Conservation (phyloP, 306 rosid species). For the Begonia loranthoides region DNA sequence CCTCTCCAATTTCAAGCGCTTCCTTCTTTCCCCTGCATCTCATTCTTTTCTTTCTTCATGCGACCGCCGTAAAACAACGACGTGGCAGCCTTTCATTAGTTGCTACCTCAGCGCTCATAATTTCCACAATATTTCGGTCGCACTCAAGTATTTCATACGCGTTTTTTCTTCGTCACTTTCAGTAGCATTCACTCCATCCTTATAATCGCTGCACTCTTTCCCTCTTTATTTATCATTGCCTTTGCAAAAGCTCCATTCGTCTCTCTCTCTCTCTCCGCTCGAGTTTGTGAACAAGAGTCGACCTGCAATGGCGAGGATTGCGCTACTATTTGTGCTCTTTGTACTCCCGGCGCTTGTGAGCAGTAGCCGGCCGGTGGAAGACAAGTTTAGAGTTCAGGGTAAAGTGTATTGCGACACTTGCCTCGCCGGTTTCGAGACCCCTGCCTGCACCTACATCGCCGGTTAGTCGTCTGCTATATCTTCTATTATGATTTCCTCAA, state of each 20-base stretch:
- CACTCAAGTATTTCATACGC: too few relatives aligned
- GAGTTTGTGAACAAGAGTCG: neutral
- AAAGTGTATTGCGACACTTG: conserved; percentile 70
- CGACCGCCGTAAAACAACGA: neutral
- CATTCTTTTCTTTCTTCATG: neutral
- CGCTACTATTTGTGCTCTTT: conserved; percentile 21
- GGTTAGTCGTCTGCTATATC: conserved; percentile 12
- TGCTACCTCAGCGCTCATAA: neutral
- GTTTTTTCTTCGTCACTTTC: too few relatives aligned
- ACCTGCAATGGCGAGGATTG: neutral
- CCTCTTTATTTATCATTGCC: too few relatives aligned
- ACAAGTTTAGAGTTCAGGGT: conserved; percentile 26
- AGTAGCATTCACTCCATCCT: too few relatives aligned
- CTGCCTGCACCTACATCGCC: conserved; percentile 29
- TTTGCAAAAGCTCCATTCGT: too few relatives aligned
- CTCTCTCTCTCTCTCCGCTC: neutral
- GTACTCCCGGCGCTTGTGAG: conserved; percentile 13
- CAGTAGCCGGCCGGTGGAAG: conserved; percentile 3
- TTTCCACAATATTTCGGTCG: neutral
- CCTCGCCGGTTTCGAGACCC: conserved; percentile 68
- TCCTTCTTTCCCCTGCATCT: neutral
- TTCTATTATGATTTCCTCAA: neutral
- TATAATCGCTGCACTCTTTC: too few relatives aligned
- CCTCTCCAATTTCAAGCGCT: too few relatives aligned
- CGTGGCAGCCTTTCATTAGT: neutral